Percentiles rank a stretch among this genome's conserved stretches.
These are phyloP conservation scores for Colletotrichum trifolii DNA, from an alignment of 2,329 filamentous ascomycete species.

Conservation along the genomic window DNA sequence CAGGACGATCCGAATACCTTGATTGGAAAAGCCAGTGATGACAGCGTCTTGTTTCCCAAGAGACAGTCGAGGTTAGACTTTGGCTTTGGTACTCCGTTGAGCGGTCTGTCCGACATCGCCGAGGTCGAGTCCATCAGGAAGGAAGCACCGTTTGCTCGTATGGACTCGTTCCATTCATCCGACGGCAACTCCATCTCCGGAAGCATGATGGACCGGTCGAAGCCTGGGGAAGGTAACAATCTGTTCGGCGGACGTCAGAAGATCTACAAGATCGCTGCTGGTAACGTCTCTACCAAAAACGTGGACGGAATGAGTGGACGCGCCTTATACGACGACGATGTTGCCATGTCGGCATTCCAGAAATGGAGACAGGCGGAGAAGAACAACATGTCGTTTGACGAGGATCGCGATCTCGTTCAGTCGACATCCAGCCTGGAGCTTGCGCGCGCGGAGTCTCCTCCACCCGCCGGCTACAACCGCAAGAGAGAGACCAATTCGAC, in stretches of 20 bases:
- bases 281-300: constrained; percentile 55
- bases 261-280: constrained; percentile 83
- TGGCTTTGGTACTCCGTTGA: constrained; percentile 58
- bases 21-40: constrained; percentile 93
- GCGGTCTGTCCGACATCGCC: constrained; percentile 81
- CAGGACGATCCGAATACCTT: constrained; percentile 92
- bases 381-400: constrained; percentile 61
- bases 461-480: constrained; percentile 72
- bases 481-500: constrained; percentile 91
- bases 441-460: constrained; percentile 63
- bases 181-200: constrained; percentile 73
- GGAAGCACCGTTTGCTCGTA: constrained; percentile 66
- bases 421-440: constrained; percentile 40
- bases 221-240: constrained; percentile 89
- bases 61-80: constrained; percentile 82
- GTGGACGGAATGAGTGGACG: constrained; percentile 68
- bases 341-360: constrained; percentile 85
- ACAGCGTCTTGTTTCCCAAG: constrained; percentile 88
- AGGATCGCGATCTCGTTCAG: constrained; percentile 52
- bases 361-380: constrained; percentile 72
- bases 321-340: constrained; percentile 87
- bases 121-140: constrained; percentile 86
- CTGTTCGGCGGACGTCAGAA: constrained; percentile 96
- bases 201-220: constrained; percentile 85
- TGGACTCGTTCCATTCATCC: constrained; percentile 72